phyloP scores from a whole-genome alignment of 2,329 filamentous ascomycete genomes.

The Beauveria brongniartii region DNA sequence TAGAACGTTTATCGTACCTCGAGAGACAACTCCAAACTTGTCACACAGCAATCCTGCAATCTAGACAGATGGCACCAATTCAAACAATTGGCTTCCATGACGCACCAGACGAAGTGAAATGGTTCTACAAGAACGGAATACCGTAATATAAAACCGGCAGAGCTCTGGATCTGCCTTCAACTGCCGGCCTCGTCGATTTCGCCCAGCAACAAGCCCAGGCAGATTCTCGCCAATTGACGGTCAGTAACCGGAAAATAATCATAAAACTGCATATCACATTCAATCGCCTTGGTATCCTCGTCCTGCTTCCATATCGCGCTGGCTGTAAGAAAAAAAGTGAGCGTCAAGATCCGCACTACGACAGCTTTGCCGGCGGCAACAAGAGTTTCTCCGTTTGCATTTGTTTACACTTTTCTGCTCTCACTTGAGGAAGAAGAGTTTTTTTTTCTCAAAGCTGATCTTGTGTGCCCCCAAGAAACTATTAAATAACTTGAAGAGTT shows the following conservation, averaged over 20 bases:
- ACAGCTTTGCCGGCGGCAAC: not conserved
- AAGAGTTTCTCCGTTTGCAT: conserved; percentile 3
- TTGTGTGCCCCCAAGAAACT: not conserved
- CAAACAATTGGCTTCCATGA: not conserved
- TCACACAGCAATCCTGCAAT: conserved; percentile 11
- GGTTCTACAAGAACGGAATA: not conserved
- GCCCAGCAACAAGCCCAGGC: not conserved
- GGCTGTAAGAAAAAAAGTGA: not conserved
- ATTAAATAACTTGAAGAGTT: not conserved
- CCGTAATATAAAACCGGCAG: not conserved
- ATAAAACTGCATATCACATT: not conserved
- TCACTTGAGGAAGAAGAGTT: not conserved
- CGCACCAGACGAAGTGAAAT: too few relatives aligned
- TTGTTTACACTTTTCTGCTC: conserved; percentile 4
- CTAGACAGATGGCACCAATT: not conserved
- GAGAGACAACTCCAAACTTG: conserved; percentile 11
- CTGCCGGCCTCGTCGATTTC: not conserved
- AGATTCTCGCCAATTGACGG: not conserved
- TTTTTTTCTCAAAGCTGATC: not conserved
- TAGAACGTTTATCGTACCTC: not conserved
- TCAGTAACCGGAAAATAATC: not conserved
- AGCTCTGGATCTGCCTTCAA: not conserved
- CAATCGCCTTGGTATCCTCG: not conserved
- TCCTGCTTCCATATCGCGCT: not conserved
- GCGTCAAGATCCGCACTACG: conserved; percentile 3